Evolutionary conservation across 192 early-diverging fungal species (phyloP).

Genomic region (Umbelopsis vinacea): DNA sequence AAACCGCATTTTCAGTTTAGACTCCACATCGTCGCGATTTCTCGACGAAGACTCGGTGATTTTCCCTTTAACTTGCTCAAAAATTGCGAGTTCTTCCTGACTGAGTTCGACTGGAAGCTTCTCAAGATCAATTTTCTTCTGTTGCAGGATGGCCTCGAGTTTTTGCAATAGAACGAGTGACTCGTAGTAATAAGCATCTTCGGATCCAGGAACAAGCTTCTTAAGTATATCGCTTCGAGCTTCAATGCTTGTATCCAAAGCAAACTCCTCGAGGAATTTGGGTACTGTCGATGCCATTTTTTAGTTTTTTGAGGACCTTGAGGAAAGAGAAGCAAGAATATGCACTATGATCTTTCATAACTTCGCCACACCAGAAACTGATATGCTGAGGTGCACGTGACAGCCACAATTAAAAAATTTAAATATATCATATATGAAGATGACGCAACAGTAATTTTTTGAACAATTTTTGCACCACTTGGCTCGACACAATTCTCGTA

Average conservation of each 20-base stretch:
- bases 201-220: constrained; percentile 9
- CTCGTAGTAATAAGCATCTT: constrained; percentile 33
- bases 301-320: neutral
- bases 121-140: constrained; percentile 21
- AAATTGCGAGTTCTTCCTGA: neutral
- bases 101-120: neutral
- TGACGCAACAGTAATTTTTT: constrained; percentile 17
- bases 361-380: neutral
- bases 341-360: neutral
- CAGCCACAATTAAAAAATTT: neutral
- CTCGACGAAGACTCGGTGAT: neutral
- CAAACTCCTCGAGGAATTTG: constrained; percentile 29
- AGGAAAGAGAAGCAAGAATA: neutral
- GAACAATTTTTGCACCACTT: neutral
- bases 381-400: neutral
- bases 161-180: constrained; percentile 34
- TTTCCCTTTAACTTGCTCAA: constrained; percentile 1
- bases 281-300: constrained; percentile 12
- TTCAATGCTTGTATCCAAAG: constrained; percentile 19
- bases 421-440: neutral
- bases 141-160: neutral
- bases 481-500: neutral
- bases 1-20: constrained; percentile 21
- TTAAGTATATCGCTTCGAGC: constrained; percentile 13
- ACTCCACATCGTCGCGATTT: neutral